Evolutionary conservation across 768 basidiomycete genomes (phyloP), one percentile per base, ranked within the genome.

Genomic region (Filobasidium wieringae): DNA sequence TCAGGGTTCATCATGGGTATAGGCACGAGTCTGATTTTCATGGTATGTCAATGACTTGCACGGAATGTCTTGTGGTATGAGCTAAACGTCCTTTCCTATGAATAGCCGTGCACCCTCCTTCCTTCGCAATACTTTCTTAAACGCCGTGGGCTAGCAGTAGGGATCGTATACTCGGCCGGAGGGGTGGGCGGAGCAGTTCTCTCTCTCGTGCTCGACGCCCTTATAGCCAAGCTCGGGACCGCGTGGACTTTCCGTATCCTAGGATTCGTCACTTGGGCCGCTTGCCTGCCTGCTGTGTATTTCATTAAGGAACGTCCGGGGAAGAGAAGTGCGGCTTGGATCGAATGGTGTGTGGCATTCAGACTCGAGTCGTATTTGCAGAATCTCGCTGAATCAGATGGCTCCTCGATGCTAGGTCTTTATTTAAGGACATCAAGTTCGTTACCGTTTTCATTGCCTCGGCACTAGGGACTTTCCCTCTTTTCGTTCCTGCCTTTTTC

Each of bases 401-500:
- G 7, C 31, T 19, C 12, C 6, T 24, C 19, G 8, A 15, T 1
- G 22, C 22, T 37, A 53, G 29, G 33, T 47, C 45, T 14, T 37
- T 51, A 2, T 53, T 51, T 49, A 32, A 47, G 19, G 24, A 19
- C 8, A 19, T 47, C 34, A 3, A 47, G 4, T 17, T 31, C 7
- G 29, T 45, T 24, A 45, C 36, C 36, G 33, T 56, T 30, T 32
- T 32, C 50, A 27, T 55, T 37, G 51, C 52, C 58, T 66, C 50
- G 22, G 45, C 41, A 12, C 32, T 56, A 11, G 55, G 55, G 0
- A 33, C 49, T 34, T 56, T 56, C 45, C 55, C 55, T 1, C 1
- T 72, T 30, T 63, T 68, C 32, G 63, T 69, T 0, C 63, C 68
- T 7, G 66, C 68, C 1, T 72, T 69, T 62, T 71, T 71, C 59